phyloP scores from a whole-genome alignment of 1,284 basidiomycete species.

The Pascua sp. region DNA sequence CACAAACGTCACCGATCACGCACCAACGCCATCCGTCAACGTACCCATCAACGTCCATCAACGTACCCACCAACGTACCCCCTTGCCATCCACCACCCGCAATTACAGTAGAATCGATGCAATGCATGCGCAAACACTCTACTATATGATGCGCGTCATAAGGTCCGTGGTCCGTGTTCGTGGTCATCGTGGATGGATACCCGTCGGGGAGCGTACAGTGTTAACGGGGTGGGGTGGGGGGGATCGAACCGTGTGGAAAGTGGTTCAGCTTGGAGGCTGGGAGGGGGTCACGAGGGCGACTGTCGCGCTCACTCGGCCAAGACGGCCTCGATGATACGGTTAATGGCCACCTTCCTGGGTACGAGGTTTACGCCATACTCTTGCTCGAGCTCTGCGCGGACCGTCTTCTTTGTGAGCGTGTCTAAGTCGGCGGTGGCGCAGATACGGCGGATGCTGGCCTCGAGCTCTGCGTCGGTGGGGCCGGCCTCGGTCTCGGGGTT shows the following conservation, averaged over 20 bases:
- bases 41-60: too few relatives aligned
- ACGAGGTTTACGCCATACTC: slow-evolving; percentile 59
- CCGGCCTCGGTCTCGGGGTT: slow-evolving; percentile 46
- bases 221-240: not conserved
- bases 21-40: too few relatives aligned
- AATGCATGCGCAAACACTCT: too few relatives aligned
- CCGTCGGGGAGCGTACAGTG: too few relatives aligned
- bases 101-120: too few relatives aligned
- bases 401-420: slow-evolving; percentile 81
- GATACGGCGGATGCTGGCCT: slow-evolving; percentile 66
- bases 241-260: not conserved
- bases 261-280: not conserved
- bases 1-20: too few relatives aligned
- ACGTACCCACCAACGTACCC: too few relatives aligned
- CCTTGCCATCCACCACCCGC: too few relatives aligned
- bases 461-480: slow-evolving; percentile 63
- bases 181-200: too few relatives aligned
- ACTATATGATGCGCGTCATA: too few relatives aligned
- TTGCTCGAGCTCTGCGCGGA: slow-evolving; percentile 74
- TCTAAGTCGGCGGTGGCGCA: slow-evolving; percentile 76
- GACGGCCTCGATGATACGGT: slow-evolving; percentile 48
- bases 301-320: slow-evolving; percentile 23
- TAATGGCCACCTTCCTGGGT: slow-evolving; percentile 50
- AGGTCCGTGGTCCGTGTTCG: too few relatives aligned
- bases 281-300: not conserved